A percentile compares a stretch with the other conserved stretches of the same genome.
These are phyloP conservation scores for Penicillium sumatraense DNA, from an alignment of 2,329 filamentous ascomycete genomes.

Conservation along the genomic window DNA sequence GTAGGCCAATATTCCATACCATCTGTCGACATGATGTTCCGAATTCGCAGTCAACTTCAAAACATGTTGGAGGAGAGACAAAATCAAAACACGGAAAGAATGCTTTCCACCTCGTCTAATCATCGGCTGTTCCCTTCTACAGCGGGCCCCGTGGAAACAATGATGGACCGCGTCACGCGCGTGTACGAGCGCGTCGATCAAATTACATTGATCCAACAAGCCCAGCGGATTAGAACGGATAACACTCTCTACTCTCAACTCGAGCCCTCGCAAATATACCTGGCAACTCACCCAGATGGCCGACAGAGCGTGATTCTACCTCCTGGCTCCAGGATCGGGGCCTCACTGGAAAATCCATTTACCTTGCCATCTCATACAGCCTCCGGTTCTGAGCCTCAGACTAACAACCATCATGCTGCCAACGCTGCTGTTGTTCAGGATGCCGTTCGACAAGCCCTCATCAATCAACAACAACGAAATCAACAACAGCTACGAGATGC, in stretches of 20 bases:
- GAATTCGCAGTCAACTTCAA: background rate
- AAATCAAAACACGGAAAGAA: background rate
- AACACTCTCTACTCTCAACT: background rate
- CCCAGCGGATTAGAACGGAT: background rate
- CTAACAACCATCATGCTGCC: background rate
- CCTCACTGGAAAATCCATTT: background rate
- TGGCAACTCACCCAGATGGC: constrained; percentile 8
- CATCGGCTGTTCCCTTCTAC: background rate
- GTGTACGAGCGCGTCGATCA: background rate
- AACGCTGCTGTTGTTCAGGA: constrained; percentile 32
- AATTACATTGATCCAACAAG: background rate
- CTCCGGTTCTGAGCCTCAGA: constrained; percentile 15
- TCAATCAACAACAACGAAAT: constrained; percentile 37
- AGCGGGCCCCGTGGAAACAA: background rate
- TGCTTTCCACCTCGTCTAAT: background rate
- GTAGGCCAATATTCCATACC: background rate
- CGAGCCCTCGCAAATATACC: background rate
- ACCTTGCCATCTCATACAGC: background rate
- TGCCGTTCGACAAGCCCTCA: constrained; percentile 36
- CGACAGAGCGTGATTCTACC: constrained; percentile 11
- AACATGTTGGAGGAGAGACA: background rate
- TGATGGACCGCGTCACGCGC: background rate
- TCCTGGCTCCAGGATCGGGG: background rate
- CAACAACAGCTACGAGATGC: constrained; percentile 26
- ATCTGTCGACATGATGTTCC: background rate